Conservation (phyloP, 495 filamentous ascomycete species). For the Aspergillus bridgeri region DNA sequence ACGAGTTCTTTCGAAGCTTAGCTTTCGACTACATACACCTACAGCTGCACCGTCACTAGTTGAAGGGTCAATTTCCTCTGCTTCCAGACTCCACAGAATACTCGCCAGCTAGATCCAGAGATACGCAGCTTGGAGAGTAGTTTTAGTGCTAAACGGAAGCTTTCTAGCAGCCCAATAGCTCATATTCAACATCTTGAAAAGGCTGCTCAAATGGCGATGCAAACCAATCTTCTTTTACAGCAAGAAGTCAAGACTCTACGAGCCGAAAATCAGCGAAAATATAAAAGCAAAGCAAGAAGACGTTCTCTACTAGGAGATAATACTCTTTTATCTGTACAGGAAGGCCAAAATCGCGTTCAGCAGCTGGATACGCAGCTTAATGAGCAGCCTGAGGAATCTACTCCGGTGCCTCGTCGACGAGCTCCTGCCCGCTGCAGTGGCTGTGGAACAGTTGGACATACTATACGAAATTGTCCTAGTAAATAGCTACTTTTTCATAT, state of each 20-base stretch:
- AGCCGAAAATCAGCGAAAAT: too few relatives aligned
- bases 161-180: neutral
- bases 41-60: neutral
- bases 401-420: neutral
- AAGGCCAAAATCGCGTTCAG: neutral
- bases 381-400: constrained; percentile 2
- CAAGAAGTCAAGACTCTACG: neutral
- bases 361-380: constrained; percentile 5
- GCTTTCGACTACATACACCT: neutral
- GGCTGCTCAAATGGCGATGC: neutral
- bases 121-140: neutral
- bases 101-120: neutral
- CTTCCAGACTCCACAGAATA: neutral
- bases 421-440: neutral
- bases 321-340: neutral
- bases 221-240: neutral
- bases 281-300: too few relatives aligned
- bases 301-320: too few relatives aligned
- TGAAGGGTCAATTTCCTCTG: constrained; percentile 1
- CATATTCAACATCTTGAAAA: neutral
- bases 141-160: neutral
- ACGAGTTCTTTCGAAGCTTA: neutral
- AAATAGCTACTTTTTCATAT: neutral
- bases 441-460: constrained; percentile 1
- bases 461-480: neutral